Conservation (phyloP, 257 asterid genomes). For the Echium plantagineum region DNA sequence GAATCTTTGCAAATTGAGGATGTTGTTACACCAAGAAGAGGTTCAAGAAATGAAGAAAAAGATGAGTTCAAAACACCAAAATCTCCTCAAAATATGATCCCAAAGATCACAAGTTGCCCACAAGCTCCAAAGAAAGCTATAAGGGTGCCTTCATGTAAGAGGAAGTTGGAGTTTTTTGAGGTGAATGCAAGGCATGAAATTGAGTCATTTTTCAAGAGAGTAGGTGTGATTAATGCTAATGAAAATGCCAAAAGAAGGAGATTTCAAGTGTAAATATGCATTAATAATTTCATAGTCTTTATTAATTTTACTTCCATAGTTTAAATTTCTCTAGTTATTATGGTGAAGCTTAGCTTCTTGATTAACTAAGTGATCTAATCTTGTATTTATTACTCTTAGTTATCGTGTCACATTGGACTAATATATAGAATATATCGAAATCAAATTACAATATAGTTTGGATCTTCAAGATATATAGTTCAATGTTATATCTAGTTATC, state of each 20-base stretch:
- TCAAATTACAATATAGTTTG: no score
- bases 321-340: no score
- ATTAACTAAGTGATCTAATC: no score
- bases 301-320: neutral
- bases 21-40: conserved; percentile 5
- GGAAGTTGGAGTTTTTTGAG: conserved; percentile 37
- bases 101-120: conserved; percentile 35
- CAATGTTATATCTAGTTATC: neutral
- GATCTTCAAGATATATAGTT: neutral
- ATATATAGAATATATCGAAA: no score
- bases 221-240: conserved; percentile 11
- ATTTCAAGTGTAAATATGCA: neutral
- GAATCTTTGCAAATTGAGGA: conserved; percentile 3
- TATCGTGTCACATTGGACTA: neutral
- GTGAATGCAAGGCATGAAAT: conserved; percentile 26
- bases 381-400: no score
- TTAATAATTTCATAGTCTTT: neutral
- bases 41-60: neutral
- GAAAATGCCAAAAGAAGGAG: neutral
- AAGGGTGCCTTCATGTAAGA: conserved; percentile 33
- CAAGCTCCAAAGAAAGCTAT: conserved; percentile 49
- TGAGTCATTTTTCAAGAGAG: conserved; percentile 32
- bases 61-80: conserved; percentile 34
- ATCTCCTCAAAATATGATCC: conserved; percentile 37
- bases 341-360: neutral